Base-by-base conservation (phyloP, 2,329 filamentous ascomycete genomes). In the Alternaria sp. region DNA sequence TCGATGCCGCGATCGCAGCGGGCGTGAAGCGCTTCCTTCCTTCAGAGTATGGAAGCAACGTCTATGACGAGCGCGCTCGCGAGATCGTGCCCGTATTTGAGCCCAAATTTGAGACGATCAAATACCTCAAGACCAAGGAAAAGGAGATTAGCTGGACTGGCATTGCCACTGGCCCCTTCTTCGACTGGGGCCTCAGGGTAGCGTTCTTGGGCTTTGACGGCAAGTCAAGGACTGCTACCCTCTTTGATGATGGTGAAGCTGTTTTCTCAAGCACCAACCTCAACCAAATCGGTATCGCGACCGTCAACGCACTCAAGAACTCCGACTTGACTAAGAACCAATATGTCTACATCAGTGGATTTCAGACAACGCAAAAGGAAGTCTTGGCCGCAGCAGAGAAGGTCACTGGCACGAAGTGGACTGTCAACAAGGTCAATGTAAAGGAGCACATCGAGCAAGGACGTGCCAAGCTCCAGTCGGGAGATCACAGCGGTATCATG, bases 21-120 rank as follows among this genome's bases (percentile, higher is more conserved):
- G 86, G 87, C 1, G 88, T 91, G 6, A 85, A 85, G 67, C 83
- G 87, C 7, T 89, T 88, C 72, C 83, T 89, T 1, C 87, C 88
- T 2, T 87, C 86, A 36, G 89, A 91, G 67, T 91, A 85, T 65
- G 84, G 80, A 40, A 81, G 78, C 70, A 82, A 79, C 71, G 69
- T 62, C 77, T 67, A 32, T 43, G 80, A 73, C 74, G 75, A 56
- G 68, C 76, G 50, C 66, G 80, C 58, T 54, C 76, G 75, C 43
- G 74, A 74, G 3, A 65, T 81, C 3, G 81, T 90, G 1, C 84
- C 87, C 1, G 71, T 88, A 1, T 89, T 87, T 61, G 75, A 73
- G 10, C 75, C 76, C 63, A 91, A 91, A 67, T 67, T 74, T 13
- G 69, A 61, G n/a, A 68, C 79, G 5, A 73, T 87, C 10, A 83